phyloP scores from a whole-genome alignment of 176 grass and related monocot genomes.

The Paspalum vaginatum region DNA sequence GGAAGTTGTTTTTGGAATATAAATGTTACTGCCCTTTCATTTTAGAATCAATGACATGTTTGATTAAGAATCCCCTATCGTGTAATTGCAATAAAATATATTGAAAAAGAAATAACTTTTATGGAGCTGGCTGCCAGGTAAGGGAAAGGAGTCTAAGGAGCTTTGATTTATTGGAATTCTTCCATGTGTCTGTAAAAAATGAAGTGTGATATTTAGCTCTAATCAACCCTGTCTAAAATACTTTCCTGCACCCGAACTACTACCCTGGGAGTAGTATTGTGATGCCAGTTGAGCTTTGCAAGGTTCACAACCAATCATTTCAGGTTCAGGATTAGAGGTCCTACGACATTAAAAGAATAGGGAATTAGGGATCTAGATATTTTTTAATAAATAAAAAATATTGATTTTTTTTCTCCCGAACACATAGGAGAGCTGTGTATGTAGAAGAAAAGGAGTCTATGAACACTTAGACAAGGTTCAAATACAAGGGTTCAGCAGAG shows the following conservation, averaged over 20 bases:
- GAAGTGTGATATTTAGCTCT: constrained; percentile 1
- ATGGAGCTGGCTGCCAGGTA: background rate
- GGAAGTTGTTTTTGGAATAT: background rate
- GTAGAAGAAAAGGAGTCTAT: too few relatives aligned
- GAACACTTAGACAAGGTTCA: too few relatives aligned
- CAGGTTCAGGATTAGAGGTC: background rate
- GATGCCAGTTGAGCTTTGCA: background rate
- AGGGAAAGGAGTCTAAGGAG: background rate
- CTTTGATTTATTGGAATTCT: background rate
- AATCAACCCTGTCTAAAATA: background rate
- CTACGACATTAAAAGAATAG: constrained; percentile 16
- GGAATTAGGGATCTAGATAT: constrained; percentile 23
- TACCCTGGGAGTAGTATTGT: background rate
- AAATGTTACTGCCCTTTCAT: background rate
- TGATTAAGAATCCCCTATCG: background rate
- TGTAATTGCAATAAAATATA: background rate
- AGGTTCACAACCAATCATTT: background rate
- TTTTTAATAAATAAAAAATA: constrained; percentile 26
- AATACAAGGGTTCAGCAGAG: too few relatives aligned
- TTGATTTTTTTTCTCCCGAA: background rate
- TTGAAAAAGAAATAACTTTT: background rate
- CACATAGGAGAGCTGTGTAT: too few relatives aligned
- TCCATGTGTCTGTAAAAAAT: background rate
- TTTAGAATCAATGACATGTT: background rate
- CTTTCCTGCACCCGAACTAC: background rate